Percentiles rank a stretch among this genome's conserved stretches.
These are phyloP conservation scores for Hirschioporus abietinus DNA, from an alignment of 768 basidiomycete species.

Conservation along the genomic window DNA sequence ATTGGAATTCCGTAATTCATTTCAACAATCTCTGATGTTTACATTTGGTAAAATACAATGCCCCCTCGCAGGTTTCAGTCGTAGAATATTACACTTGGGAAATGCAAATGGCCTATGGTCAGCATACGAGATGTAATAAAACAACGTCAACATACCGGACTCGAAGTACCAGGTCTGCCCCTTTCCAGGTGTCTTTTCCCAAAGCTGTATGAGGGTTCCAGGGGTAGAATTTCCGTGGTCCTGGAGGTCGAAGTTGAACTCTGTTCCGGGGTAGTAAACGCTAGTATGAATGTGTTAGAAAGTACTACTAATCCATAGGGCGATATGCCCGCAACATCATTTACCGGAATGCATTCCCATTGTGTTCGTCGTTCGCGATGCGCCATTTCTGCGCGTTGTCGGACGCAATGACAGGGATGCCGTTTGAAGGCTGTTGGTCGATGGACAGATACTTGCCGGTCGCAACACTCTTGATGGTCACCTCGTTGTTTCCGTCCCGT, in stretches of 20 bases:
- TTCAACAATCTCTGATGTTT: background rate
- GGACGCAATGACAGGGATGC: slow-evolving; percentile 34
- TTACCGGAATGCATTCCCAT: slow-evolving; percentile 38
- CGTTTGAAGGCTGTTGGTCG: slow-evolving; percentile 28
- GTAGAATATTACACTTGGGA: background rate
- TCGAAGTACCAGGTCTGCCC: slow-evolving; percentile 53
- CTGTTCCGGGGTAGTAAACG: slow-evolving; percentile 39
- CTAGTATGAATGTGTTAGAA: slow-evolving; percentile 21
- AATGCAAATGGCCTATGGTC: background rate
- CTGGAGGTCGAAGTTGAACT: slow-evolving; percentile 42
- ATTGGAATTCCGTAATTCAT: too few species aligned
- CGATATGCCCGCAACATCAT: slow-evolving; percentile 12
- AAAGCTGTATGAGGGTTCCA: slow-evolving; percentile 42
- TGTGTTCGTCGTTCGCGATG: slow-evolving; percentile 40
- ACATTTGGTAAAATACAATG: background rate
- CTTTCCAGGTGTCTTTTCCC: slow-evolving; percentile 41
- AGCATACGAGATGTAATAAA: background rate
- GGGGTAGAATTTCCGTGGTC: slow-evolving; percentile 38
- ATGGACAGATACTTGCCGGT: slow-evolving; percentile 37
- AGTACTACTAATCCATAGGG: too few species aligned
- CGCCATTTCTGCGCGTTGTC: slow-evolving; percentile 40
- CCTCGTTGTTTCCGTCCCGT: slow-evolving; percentile 30
- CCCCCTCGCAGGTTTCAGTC: background rate
- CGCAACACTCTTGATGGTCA: slow-evolving; percentile 37
- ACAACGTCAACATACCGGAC: background rate